Base-by-base conservation (phyloP, 257 asterid genomes). In the Galeopsis tetrahit region DNA sequence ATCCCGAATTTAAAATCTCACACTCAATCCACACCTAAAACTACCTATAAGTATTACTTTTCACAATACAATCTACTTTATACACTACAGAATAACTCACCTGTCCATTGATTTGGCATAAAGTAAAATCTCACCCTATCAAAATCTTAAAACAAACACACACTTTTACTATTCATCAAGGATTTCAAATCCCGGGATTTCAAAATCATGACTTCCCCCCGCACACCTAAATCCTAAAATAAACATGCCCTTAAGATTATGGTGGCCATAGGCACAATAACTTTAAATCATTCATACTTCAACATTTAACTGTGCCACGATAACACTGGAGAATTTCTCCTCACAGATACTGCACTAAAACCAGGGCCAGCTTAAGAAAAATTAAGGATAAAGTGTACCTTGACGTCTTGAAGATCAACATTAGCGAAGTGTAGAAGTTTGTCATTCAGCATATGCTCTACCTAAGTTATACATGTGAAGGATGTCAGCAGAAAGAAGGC, bases 351-450 rank as follows among this genome's bases (percentile, higher is more conserved):
- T 58, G 55, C 65, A 69, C 58, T 36, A 40, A 39, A 63, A 52
- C 43, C 35, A 75, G 8, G 44, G 40, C 13, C 10, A 13, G 6
- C 65, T 53, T 36, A 10, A 38, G 13, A 73, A 68, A 35, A 44
- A 64, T 13, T 53, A 31, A 39, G 38, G 53, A 39, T 64, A 35
- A 60, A 34, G 62, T 53, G 49, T 89, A 95, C 99, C 97, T 95
- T 95, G 72, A 95, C 95, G 74, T 95, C 94, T 69, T 81, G 93
- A 78, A 92, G 84, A 80, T 95, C 99, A 80, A 82, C 87, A 80
- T 77, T 85, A 44, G 96, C 90, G 80, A 86, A 88, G 17, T 87
- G 90, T 42, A 80, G 60, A 74, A 95, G 84, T 73, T 79, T 87
- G 76, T 87, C 98, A 86, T 78, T 85, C 78, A 95, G 80, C 69